Base-by-base conservation (phyloP, 2,329 filamentous ascomycete genomes). In the Talaromyces sp. region DNA sequence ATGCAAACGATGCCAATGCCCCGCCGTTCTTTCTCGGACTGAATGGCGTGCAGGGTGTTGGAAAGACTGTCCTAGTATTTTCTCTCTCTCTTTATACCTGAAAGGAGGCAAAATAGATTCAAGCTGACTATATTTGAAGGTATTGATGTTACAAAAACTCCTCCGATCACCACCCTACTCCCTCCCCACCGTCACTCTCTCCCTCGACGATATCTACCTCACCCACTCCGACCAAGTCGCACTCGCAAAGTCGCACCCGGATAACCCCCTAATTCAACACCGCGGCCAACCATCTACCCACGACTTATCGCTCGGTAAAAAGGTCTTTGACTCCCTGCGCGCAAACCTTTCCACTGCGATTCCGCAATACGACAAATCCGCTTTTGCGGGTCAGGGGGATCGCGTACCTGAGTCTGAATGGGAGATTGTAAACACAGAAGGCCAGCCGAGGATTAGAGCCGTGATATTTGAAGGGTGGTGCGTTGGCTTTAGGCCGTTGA, bases 391-490 rank as follows among this genome's bases (percentile, higher is more conserved):
- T 11, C 84, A 88, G 65, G 92, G 92, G 23, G 92, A 96, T 76
- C 87, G 92, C 57, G 80, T 84, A 0, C 84, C 88, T 0, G 76
- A 83, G 62, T 77, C 76, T 11, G 71, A 82, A 54, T 96, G 92
- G 90, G 77, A 81, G 28, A 76, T 84, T 25, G 75, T 80, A 31
- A 82, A 81, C 63, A 62, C 63, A 23, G 63, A 76, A 3, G 73
- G 68, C 1, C 64, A 76, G 35, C 58, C 70, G 9, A 73, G 69
- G 44, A 69, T 85, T 1, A 81, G 83, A 58, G 85, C 93, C 6
- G 83, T 96, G 23, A 85, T 96, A 58, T 87, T 96, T 66, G 92
- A 97, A 75, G 92, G 93, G 18, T 96, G 92, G 93, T 95, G 89
- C 74, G 86, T 96, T 12, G 93, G 92, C 2, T 96, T 96, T 77